Evolutionary conservation across 352 stramenopile genomes (phyloP).

Genomic region (Halophytophthora batemanensis): DNA sequence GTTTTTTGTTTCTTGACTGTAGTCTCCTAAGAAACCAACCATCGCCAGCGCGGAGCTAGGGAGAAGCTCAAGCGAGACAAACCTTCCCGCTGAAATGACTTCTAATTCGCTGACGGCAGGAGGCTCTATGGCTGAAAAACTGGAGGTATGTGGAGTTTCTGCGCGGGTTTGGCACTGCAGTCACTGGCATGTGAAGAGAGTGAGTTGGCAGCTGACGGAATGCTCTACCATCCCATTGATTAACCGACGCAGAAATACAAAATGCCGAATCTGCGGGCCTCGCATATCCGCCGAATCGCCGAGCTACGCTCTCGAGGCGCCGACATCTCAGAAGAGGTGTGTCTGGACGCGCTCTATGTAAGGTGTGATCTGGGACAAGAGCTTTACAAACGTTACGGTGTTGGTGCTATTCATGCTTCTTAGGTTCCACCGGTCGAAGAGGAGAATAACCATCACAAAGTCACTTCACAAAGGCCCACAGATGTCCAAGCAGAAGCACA

Average conservation of each 20-base stretch:
- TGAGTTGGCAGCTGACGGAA: too few species aligned
- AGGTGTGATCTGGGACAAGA: background rate
- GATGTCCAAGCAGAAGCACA: constrained; percentile 18
- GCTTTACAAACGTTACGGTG: background rate
- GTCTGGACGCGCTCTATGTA: background rate
- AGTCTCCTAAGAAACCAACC: constrained; percentile 48
- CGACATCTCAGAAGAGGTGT: constrained; percentile 30
- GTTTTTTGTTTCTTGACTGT: background rate
- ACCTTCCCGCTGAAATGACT: constrained; percentile 2
- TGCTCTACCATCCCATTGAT: background rate
- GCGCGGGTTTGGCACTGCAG: too few species aligned
- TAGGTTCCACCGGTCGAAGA: constrained; percentile 10
- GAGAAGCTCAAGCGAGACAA: constrained; percentile 23
- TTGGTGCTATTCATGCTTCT: background rate
- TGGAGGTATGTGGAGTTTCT: constrained; percentile 22
- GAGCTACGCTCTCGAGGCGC: constrained; percentile 40
- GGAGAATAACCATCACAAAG: constrained; percentile 7
- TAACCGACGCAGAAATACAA: constrained; percentile 40
- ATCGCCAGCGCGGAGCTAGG: constrained; percentile 5
- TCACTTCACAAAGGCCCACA: constrained; percentile 8
- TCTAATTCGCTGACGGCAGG: constrained; percentile 7
- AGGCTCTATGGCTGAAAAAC: constrained; percentile 10
- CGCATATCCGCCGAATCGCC: constrained; percentile 66
- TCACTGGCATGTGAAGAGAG: too few species aligned
- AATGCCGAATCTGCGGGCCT: constrained; percentile 56